Base-by-base conservation (phyloP, 2,329 filamentous ascomycete genomes). In the Pleomassaria siparia region DNA sequence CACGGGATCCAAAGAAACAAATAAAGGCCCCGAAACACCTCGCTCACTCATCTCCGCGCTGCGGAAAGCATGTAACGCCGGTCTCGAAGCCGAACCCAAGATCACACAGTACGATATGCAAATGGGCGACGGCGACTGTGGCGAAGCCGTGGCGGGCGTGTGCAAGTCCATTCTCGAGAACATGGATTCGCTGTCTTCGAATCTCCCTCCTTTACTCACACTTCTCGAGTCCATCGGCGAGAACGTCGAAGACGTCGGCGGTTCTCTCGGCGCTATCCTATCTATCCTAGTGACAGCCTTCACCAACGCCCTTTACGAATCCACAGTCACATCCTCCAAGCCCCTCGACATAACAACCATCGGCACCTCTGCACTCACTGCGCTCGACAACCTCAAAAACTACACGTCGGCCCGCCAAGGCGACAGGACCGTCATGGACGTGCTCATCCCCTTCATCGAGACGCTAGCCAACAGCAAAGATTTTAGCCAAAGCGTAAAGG, bases 241-340 rank as follows among this genome's bases (percentile, higher is more conserved):
- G 18, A 77, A 83, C 2, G 81, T 88, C 20, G 86, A 89, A 44
- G 81, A 76, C 47, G 88, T 89, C 79, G 86, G 88, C 63, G 87
- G 86, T 45, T 89, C 86, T 2, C 86, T 84, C 0, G 86, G 87
- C 26, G 87, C 86, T 20, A 80, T 89, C 49, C 86, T 88, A 58
- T 86, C 88, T 62, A 96, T 96, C 69, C 94, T 95, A 76, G 80
- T 95, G 47, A 95, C 95, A 61, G 85, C 90, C 0, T 84, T 96
- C 54, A 73, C 73, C 1, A 72, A 73, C 35, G 67, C 70, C 2
- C 59, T 77, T 4, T 50, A 60, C 13, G 51, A 59, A n/a, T 58
- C 59, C 3, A 70, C 67, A 2, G 55, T 66, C 0, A 57, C 53
- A 3, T 46, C 44, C 1, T 26, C 28, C 9, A 65, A 71, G 1